These are phyloP conservation scores for Candida mattraensis DNA, from an alignment of 805 yeast species.

Conservation along the genomic window DNA sequence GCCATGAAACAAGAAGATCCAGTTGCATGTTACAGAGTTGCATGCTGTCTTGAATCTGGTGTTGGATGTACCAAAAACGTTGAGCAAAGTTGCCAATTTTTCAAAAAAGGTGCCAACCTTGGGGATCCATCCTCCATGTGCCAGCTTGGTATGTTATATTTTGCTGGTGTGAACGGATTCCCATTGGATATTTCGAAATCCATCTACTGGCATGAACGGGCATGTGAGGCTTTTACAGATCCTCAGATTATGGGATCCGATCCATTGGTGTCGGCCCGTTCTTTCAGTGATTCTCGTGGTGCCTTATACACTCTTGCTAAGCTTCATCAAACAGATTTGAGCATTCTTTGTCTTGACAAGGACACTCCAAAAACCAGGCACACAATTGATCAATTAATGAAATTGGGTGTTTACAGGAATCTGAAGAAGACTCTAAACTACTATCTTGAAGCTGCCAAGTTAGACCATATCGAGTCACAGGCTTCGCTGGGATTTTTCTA, in stretches of 20 bases:
- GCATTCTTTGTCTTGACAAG: slow-evolving; percentile 29
- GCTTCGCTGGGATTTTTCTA: slow-evolving; percentile 69
- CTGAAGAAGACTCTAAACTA: slow-evolving; percentile 46
- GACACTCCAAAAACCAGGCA: slow-evolving; percentile 32
- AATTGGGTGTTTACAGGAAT: slow-evolving; percentile 34
- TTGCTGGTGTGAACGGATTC: slow-evolving; percentile 40
- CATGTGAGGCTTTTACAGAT: slow-evolving; percentile 26
- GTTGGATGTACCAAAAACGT: slow-evolving; percentile 48
- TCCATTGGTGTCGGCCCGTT: slow-evolving; percentile 34
- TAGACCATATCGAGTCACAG: slow-evolving; percentile 66
- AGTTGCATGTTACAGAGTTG: slow-evolving; percentile 66
- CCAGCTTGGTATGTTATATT: slow-evolving; percentile 64
- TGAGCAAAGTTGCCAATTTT: slow-evolving; percentile 51
- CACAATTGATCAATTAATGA: slow-evolving; percentile 35
- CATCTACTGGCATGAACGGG: slow-evolving; percentile 29
- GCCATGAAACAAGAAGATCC: slow-evolving; percentile 53
- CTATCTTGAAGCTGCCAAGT: slow-evolving; percentile 58
- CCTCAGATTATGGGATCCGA: slow-evolving; percentile 31
- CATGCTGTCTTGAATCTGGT: slow-evolving; percentile 69
- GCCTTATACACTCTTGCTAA: slow-evolving; percentile 37
- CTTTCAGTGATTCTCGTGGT: slow-evolving; percentile 35
- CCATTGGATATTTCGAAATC: slow-evolving; percentile 29
- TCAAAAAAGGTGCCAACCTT: slow-evolving; percentile 57
- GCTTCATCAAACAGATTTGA: slow-evolving; percentile 35
- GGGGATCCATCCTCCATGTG: slow-evolving; percentile 71